Conservation (phyloP, 805 yeast species). For the Kuraishia capsulata region DNA sequence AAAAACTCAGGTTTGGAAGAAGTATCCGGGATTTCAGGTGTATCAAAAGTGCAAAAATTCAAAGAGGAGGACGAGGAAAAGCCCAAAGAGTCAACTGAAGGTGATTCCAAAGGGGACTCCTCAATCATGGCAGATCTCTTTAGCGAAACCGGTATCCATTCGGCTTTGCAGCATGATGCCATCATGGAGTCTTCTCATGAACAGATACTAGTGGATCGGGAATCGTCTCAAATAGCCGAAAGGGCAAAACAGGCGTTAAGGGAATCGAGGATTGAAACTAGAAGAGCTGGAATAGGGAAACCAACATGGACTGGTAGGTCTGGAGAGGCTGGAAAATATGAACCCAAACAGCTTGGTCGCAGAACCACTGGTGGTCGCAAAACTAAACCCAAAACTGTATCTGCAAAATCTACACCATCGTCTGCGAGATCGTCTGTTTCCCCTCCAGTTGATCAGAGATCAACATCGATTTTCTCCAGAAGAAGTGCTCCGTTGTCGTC, state of each 20-base stretch:
- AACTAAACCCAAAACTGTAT: background rate
- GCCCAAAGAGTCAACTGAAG: constrained; percentile 8
- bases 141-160: constrained; percentile 61
- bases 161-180: constrained; percentile 72
- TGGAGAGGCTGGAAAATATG: constrained; percentile 70
- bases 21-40: constrained; percentile 74
- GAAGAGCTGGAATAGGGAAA: constrained; percentile 49
- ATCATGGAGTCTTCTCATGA: constrained; percentile 54
- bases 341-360: constrained; percentile 9
- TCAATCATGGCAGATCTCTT: constrained; percentile 70
- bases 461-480: background rate
- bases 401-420: background rate
- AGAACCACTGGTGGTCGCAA: background rate
- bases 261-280: constrained; percentile 48
- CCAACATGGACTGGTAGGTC: constrained; percentile 97
- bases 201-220: constrained; percentile 44
- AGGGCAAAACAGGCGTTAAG: constrained; percentile 57
- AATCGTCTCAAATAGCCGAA: constrained; percentile 50
- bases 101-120: constrained; percentile 35
- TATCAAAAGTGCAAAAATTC: background rate
- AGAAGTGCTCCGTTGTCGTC: constrained; percentile 26
- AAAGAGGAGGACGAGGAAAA: constrained; percentile 17
- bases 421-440: background rate
- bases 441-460: constrained; percentile 1
- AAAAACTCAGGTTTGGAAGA: no score